Percentiles rank a stretch among this genome's conserved stretches.
These are phyloP conservation scores for Leccinum barrowsii DNA, from an alignment of 768 basidiomycete genomes.

Conservation along the genomic window DNA sequence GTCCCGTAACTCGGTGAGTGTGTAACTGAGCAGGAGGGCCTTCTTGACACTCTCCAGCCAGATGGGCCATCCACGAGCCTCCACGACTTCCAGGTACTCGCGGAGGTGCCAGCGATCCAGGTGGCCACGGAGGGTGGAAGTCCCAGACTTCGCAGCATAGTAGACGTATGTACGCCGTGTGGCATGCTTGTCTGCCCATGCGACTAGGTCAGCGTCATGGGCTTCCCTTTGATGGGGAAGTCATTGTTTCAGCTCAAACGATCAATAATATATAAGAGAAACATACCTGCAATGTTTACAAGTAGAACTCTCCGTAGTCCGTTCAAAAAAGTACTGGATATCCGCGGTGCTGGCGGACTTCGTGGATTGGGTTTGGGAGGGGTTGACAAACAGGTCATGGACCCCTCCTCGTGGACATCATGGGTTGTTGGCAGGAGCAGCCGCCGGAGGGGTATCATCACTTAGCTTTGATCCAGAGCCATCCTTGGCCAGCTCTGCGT, in stretches of 20 bases:
- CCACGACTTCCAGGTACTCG: background rate
- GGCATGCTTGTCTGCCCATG: background rate
- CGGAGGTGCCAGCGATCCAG: background rate
- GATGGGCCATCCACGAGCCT: background rate
- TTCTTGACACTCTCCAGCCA: background rate
- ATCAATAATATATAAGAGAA: background rate
- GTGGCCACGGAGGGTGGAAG: background rate
- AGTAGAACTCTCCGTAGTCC: background rate
- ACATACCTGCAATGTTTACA: background rate
- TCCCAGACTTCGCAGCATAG: background rate
- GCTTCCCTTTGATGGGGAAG: background rate
- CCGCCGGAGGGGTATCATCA: background rate
- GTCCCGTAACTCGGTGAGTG: background rate
- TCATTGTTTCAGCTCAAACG: background rate
- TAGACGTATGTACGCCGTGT: background rate
- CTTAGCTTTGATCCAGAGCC: background rate
- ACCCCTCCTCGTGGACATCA: background rate
- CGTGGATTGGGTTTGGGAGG: background rate
- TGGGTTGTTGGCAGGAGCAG: background rate
- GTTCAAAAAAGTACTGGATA: background rate
- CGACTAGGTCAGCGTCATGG: background rate
- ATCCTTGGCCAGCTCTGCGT: background rate
- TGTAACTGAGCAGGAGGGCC: background rate
- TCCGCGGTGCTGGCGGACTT: background rate
- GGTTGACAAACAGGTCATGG: background rate